A percentile compares a stretch with the other conserved stretches of the same genome.
Evolutionary conservation across 2,329 filamentous ascomycete genomes (phyloP).

Genomic region (Cladobotryum protrusum): DNA sequence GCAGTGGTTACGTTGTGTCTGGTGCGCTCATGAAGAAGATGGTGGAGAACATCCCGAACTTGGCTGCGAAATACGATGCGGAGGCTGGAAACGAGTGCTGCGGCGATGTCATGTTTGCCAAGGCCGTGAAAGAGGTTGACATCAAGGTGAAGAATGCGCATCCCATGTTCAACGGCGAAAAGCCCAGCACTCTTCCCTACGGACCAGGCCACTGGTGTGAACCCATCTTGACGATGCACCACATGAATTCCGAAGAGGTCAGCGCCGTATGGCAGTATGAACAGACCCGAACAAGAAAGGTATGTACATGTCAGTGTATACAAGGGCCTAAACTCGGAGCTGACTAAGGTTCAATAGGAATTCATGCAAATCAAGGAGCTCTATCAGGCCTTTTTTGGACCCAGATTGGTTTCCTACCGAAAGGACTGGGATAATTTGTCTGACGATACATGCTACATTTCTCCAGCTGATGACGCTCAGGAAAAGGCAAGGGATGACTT

Average conservation of each 20-base stretch:
- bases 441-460: conserved; percentile 41
- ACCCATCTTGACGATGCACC: conserved; percentile 52
- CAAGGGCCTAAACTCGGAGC: not conserved
- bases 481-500: conserved; percentile 24
- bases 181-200: conserved; percentile 44
- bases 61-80: conserved; percentile 42
- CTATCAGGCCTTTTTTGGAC: conserved; percentile 42
- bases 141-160: conserved; percentile 38
- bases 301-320: conserved; percentile 20
- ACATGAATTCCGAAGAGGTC: conserved; percentile 47
- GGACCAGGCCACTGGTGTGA: conserved; percentile 48
- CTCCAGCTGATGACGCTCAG: conserved; percentile 31
- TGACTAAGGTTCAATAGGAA: conserved; percentile 23
- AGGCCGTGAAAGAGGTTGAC: conserved; percentile 39
- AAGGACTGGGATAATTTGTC: conserved; percentile 50
- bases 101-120: conserved; percentile 47
- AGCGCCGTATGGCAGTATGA: conserved; percentile 48
- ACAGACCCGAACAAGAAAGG: conserved; percentile 38
- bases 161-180: conserved; percentile 52
- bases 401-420: conserved; percentile 34
- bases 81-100: conserved; percentile 41
- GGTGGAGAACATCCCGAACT: conserved; percentile 34
- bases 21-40: conserved; percentile 45
- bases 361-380: conserved; percentile 43
- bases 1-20: conserved; percentile 51